Percentiles rank a stretch among this genome's conserved stretches.
Evolutionary conservation across 2,329 filamentous ascomycete genomes (phyloP).

Genomic region (Paecilomyces formosus): DNA sequence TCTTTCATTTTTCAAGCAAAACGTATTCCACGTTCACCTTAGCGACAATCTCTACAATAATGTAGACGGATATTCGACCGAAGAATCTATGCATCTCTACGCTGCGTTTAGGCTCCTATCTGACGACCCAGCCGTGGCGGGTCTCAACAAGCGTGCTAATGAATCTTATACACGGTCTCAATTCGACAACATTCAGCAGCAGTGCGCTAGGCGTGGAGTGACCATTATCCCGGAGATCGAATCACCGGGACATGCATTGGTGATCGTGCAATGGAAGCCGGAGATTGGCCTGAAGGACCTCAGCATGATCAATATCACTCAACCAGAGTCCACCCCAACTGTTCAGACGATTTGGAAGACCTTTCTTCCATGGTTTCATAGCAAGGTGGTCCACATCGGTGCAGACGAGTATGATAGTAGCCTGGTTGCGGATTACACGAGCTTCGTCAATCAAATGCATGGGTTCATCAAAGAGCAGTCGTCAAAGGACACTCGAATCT

Average conservation of each 20-base stretch:
- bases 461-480: constrained; percentile 32
- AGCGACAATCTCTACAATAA: constrained; percentile 49
- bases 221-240: constrained; percentile 53
- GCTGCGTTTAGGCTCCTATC: constrained; percentile 48
- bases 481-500: constrained; percentile 43
- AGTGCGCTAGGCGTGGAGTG: constrained; percentile 46
- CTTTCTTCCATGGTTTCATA: constrained; percentile 51
- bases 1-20: constrained; percentile 53
- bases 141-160: constrained; percentile 43
- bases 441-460: constrained; percentile 47
- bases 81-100: constrained; percentile 41
- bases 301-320: constrained; percentile 46
- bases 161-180: constrained; percentile 46
- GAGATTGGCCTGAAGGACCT: constrained; percentile 43
- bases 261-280: constrained; percentile 50
- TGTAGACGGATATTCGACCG: constrained; percentile 35
- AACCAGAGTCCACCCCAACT: constrained; percentile 45
- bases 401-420: constrained; percentile 48
- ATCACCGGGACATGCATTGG: constrained; percentile 47
- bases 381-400: constrained; percentile 49
- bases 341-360: constrained; percentile 45
- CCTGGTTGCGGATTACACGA: constrained; percentile 43
- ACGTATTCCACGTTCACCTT: constrained; percentile 49
- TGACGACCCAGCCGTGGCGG: constrained; percentile 38
- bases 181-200: constrained; percentile 43